A percentile compares a stretch with the other conserved stretches of the same genome.
phyloP scores from a whole-genome alignment of 306 rosid genomes.

The Ammopiptanthus mongolicus region DNA sequence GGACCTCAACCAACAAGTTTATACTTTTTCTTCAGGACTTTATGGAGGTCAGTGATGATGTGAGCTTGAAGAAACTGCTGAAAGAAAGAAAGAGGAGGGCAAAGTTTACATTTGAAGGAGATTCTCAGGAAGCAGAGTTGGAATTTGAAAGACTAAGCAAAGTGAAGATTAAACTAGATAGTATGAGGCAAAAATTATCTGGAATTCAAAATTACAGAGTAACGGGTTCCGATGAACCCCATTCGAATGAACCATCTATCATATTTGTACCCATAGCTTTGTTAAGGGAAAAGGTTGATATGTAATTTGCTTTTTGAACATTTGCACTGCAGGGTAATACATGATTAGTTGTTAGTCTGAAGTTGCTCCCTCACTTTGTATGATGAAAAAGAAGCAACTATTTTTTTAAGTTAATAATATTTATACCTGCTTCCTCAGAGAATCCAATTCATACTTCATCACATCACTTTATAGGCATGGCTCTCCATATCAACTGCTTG shows the following conservation, averaged over 20 bases:
- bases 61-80: conserved; percentile 69
- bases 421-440: background rate
- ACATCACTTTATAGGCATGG: background rate
- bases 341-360: background rate
- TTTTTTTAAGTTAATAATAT: background rate
- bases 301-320: conserved; percentile 4
- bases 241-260: conserved; percentile 28
- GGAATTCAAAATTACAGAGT: conserved; percentile 31
- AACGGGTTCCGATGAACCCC: conserved; percentile 29
- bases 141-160: conserved; percentile 68
- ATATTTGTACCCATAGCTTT: conserved; percentile 74
- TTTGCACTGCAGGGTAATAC: background rate
- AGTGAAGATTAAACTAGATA: conserved; percentile 46
- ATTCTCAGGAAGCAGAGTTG: conserved; percentile 44
- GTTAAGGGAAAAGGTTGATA: conserved; percentile 58
- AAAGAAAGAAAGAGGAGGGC: conserved; percentile 44
- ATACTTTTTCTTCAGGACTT: conserved; percentile 39
- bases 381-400: background rate
- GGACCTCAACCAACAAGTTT: background rate
- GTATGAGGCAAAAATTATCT: conserved; percentile 42
- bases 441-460: background rate
- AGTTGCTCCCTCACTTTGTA: background rate
- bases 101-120: conserved; percentile 30
- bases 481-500: background rate
- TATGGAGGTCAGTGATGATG: conserved; percentile 52